Evolutionary conservation across 441 rosid genomes (phyloP), one percentile per base, ranked within the genome.

Genomic region (Pelargonium hybrid): DNA sequence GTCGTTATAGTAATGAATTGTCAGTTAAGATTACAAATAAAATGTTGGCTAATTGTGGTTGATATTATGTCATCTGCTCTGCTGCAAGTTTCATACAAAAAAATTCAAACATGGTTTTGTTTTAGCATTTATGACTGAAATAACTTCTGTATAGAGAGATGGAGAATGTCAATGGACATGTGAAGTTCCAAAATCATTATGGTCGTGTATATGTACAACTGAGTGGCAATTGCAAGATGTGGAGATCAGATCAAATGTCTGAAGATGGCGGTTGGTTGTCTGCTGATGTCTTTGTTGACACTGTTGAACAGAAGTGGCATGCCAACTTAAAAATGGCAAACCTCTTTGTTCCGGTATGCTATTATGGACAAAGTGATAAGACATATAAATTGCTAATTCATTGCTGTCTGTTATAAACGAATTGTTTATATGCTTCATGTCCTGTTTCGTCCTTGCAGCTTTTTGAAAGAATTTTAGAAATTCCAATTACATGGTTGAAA

Each of bases 231-330:
- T 95, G 96, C 82, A 88, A 77, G 79, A 89, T 85, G 86, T 95
- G 98, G 99, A 84, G 91, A 83, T 89, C 93, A 77, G 92, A 86
- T 80, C 79, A 68, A 68, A 67, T 78, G 63, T 87, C 95, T 77
- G 96, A 85, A 81, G 91, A 86, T 82, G 99, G 99, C 73, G 99
- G 99, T 79, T 90, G 91, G 87, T 81, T 95, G 83, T 89, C 98
- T 68, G 87, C 84, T 1, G 96, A 95, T 87, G 98, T 93, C 82
- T 95, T 95, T 77, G 97, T 89, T 43, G 98, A 95, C 73, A 83
- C 57, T 71, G 76, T 95, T 23, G 98, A 88, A 85, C 98, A 88
- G 84, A 85, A 85, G 52, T 95, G 99, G 99, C 99, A 95, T 83
- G 96, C 95, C 65, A 95, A 95, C 84, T 80, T 95, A 73, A 95